These are phyloP conservation scores for Wickerhamiella sorbophila DNA, from an alignment of 805 yeast species.

Conservation along the genomic window DNA sequence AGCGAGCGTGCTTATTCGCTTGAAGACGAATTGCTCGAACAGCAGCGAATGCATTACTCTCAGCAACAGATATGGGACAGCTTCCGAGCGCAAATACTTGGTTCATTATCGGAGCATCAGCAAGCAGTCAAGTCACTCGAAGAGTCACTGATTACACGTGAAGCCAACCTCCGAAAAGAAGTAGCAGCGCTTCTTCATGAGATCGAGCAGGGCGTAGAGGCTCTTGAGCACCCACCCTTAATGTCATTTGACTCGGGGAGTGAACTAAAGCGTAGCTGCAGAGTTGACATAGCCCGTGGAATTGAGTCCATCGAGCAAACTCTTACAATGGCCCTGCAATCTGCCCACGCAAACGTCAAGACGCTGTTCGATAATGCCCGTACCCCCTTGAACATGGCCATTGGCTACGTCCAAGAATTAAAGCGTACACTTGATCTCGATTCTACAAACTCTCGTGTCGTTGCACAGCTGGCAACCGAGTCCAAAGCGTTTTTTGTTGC, in stretches of 20 bases:
- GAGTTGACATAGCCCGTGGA: neutral
- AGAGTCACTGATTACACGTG: neutral
- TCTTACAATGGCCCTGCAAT: neutral
- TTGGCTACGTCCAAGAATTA: neutral
- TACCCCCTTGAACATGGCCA: neutral
- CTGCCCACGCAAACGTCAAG: neutral
- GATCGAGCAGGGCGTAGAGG: neutral
- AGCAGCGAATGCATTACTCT: neutral
- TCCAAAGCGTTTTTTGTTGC: neutral
- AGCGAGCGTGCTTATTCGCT: neutral
- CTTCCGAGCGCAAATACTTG: neutral
- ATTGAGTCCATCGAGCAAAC: neutral
- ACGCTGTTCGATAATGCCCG: neutral
- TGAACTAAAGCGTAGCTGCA: neutral
- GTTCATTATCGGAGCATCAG: neutral
- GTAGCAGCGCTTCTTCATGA: neutral
- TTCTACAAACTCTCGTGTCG: neutral
- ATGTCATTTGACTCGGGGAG: neutral
- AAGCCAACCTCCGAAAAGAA: neutral
- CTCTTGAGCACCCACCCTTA: neutral
- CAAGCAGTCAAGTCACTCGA: neutral
- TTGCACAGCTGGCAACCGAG: neutral
- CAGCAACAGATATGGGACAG: neutral
- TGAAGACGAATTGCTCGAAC: neutral
- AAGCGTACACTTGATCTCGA: neutral